These are phyloP conservation scores for Xylaria sp. DNA, from an alignment of 2,329 filamentous ascomycete species.

Conservation along the genomic window DNA sequence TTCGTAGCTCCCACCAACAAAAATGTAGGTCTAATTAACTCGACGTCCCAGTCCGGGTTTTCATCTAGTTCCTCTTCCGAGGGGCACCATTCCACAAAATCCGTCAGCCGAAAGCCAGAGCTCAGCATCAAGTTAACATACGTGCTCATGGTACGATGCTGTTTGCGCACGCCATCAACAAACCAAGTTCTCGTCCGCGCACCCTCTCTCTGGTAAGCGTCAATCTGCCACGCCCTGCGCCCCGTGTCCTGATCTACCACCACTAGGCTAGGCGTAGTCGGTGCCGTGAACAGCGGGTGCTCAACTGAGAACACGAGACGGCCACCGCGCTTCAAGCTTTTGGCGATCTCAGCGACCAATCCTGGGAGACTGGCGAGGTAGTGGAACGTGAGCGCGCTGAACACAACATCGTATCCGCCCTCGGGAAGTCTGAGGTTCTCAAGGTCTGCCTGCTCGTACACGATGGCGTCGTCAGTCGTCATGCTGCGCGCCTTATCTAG, in stretches of 20 bases:
- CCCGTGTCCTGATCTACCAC: conserved; percentile 47
- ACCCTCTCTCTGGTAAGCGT: conserved; percentile 57
- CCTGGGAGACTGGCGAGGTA: conserved; percentile 52
- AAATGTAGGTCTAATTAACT: conserved; percentile 42
- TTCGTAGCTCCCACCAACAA: conserved; percentile 41
- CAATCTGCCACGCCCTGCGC: conserved; percentile 56
- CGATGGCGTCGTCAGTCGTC: conserved; percentile 47
- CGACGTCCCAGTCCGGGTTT: conserved; percentile 36
- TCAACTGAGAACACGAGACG: conserved; percentile 59
- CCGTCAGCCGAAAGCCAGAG: conserved; percentile 53
- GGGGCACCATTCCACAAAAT: conserved; percentile 54
- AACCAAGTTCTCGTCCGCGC: conserved; percentile 56
- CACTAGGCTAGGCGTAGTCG: conserved; percentile 49
- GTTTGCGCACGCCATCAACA: conserved; percentile 53
- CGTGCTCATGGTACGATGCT: conserved; percentile 58
- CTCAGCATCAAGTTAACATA: conserved; percentile 54
- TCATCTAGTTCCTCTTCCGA: conserved; percentile 37
- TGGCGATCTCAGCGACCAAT: conserved; percentile 49
- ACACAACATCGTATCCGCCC: conserved; percentile 52
- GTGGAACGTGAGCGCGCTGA: conserved; percentile 57
- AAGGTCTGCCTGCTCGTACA: conserved; percentile 51
- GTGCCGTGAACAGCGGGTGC: conserved; percentile 60
- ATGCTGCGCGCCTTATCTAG: conserved; percentile 51
- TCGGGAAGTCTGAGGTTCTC: conserved; percentile 48
- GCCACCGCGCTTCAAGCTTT: conserved; percentile 42